Conservation (phyloP, 2,329 filamentous ascomycete genomes). For the Rhynchosporium secalis region DNA sequence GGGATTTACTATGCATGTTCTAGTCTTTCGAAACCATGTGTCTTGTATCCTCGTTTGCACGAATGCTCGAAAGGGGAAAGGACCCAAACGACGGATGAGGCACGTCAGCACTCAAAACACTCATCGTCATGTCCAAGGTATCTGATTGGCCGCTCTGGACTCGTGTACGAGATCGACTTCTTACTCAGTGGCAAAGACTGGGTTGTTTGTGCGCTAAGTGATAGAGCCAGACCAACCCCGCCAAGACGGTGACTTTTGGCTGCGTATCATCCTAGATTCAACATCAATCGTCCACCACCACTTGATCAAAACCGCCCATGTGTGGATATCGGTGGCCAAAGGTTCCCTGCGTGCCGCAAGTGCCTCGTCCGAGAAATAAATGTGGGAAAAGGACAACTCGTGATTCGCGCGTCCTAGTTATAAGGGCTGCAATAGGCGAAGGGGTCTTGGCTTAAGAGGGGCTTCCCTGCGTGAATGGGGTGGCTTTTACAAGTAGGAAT, state of each 20-base stretch:
- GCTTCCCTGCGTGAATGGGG: background rate
- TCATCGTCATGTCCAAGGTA: background rate
- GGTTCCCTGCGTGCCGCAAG: background rate
- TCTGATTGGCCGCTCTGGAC: background rate
- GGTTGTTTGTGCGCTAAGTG: background rate
- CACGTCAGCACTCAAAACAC: conserved; percentile 7
- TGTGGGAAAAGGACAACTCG: background rate
- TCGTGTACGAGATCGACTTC: background rate
- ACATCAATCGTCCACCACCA: background rate
- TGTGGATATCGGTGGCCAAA: background rate
- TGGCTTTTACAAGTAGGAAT: background rate
- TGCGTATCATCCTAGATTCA: background rate
- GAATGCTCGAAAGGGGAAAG: background rate
- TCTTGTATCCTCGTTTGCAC: background rate
- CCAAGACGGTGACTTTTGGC: conserved; percentile 8
- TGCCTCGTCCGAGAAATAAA: no score
- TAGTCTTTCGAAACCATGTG: no score
- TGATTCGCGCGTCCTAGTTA: conserved; percentile 8
- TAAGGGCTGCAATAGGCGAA: conserved; percentile 4
- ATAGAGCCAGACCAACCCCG: background rate
- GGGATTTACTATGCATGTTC: no score
- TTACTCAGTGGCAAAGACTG: no score
- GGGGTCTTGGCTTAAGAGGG: conserved; percentile 2
- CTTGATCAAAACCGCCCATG: background rate
- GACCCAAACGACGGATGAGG: background rate